Percentiles rank a stretch among this genome's conserved stretches.
Evolutionary conservation across 768 basidiomycete species (phyloP).

Genomic region (Lactarius trivialis): DNA sequence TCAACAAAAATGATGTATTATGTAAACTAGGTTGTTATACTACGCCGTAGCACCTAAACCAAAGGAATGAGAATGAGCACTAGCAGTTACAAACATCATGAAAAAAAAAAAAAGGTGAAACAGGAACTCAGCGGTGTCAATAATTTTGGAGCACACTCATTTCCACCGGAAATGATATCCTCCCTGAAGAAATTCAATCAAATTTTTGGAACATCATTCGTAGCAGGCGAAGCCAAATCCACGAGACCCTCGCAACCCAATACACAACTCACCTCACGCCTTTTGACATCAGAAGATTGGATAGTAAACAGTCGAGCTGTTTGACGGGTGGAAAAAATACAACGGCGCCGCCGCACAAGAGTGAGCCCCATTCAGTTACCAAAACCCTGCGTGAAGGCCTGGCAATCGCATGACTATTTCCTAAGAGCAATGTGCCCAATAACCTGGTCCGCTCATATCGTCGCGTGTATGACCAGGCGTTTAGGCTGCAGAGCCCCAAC

Average conservation of each 20-base stretch:
- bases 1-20: not conserved
- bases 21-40: not conserved
- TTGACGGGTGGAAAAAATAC: constrained; percentile 46
- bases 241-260: constrained; percentile 1
- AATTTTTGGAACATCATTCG: constrained; percentile 50
- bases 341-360: constrained; percentile 61
- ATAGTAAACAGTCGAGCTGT: constrained; percentile 17
- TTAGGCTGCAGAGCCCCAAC: constrained; percentile 29
- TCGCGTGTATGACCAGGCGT: constrained; percentile 48
- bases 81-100: not conserved
- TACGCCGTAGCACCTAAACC: not conserved
- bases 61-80: not conserved
- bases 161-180: constrained; percentile 46
- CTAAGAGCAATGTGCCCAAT: constrained; percentile 70
- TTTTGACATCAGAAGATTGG: constrained; percentile 31
- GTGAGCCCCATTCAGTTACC: constrained; percentile 92
- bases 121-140: constrained; percentile 46
- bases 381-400: constrained; percentile 32
- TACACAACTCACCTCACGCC: constrained; percentile 8
- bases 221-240: constrained; percentile 14
- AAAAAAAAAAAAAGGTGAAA: not conserved
- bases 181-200: constrained; percentile 92
- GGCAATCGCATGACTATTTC: constrained; percentile 81
- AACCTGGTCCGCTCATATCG: constrained; percentile 65
- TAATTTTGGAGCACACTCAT: constrained; percentile 65